These are phyloP conservation scores for Alternaria solani DNA, from an alignment of 2,329 filamentous ascomycete genomes.

Conservation along the genomic window DNA sequence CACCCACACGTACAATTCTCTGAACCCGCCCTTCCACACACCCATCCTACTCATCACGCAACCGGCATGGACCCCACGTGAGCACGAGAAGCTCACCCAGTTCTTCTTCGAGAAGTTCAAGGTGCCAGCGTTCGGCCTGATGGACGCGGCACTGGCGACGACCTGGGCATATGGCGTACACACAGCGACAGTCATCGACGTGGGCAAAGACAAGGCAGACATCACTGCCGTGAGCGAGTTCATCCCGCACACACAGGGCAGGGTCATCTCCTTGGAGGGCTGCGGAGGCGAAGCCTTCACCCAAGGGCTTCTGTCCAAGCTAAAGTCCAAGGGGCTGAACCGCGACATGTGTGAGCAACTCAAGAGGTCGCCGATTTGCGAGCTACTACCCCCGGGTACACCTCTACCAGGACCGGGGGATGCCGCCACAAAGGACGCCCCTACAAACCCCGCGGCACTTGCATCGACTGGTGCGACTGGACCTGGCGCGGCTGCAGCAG, in stretches of 20 bases:
- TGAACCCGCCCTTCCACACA: conserved; percentile 92
- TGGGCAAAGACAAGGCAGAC: conserved; percentile 91
- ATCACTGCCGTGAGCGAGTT: conserved; percentile 90
- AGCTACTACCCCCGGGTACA: conserved; percentile 64
- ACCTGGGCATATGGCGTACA: conserved; percentile 81
- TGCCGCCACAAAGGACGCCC: conserved; percentile 46
- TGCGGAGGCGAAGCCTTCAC: conserved; percentile 93
- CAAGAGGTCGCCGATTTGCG: conserved; percentile 69
- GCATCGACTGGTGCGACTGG: conserved; percentile 63
- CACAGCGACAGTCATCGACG: conserved; percentile 86
- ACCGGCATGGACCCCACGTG: conserved; percentile 87
- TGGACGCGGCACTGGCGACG: conserved; percentile 87
- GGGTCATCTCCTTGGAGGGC: conserved; percentile 67
- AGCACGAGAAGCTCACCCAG: conserved; percentile 86
- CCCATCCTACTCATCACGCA: conserved; percentile 90
- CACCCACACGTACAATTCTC: conserved; percentile 86
- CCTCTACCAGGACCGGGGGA: conserved; percentile 62
- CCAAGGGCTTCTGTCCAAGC: conserved; percentile 70
- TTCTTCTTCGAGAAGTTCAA: conserved; percentile 99
- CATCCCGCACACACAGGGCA: conserved; percentile 72
- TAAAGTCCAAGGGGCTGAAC: conserved; percentile 66
- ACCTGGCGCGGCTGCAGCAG: conserved; percentile 54
- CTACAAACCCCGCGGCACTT: conserved; percentile 63
- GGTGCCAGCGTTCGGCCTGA: conserved; percentile 87
- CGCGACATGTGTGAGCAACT: conserved; percentile 71